phyloP scores from a whole-genome alignment of 2,329 filamentous ascomycete genomes.

The Alternaria panax region DNA sequence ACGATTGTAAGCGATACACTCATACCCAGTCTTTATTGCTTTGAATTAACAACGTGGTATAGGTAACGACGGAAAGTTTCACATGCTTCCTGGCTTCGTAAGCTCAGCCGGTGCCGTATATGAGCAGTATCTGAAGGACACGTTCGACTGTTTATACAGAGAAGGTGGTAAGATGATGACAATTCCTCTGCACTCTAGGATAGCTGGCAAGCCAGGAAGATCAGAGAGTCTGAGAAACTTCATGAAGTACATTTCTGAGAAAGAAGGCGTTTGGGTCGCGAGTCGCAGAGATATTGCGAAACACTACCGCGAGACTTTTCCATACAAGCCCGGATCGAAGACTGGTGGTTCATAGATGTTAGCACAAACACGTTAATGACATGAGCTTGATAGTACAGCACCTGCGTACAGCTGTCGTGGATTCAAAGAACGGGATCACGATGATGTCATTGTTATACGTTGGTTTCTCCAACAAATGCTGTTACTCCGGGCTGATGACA shows the following conservation, averaged over 20 bases:
- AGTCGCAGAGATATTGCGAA: constrained; percentile 61
- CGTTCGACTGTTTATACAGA: constrained; percentile 63
- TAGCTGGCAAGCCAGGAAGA: constrained; percentile 61
- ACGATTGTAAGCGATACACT: constrained; percentile 58
- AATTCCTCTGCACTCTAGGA: constrained; percentile 61
- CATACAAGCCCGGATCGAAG: constrained; percentile 46
- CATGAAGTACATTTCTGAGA: constrained; percentile 60
- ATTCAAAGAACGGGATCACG: background rate
- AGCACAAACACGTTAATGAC: background rate
- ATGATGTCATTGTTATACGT: background rate
- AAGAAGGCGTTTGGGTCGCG: constrained; percentile 64
- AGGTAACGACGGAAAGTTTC: constrained; percentile 54
- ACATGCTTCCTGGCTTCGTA: constrained; percentile 49
- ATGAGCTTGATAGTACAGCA: background rate
- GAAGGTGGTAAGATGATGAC: constrained; percentile 65
- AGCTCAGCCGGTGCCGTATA: constrained; percentile 50
- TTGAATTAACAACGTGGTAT: constrained; percentile 42
- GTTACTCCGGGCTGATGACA: background rate
- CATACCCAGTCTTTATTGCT: background rate
- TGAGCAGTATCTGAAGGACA: constrained; percentile 58
- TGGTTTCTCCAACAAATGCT: background rate
- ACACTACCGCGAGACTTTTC: constrained; percentile 57
- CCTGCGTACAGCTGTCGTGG: background rate
- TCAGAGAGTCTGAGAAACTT: constrained; percentile 61
- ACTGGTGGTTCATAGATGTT: constrained; percentile 10